Evolutionary conservation across 192 early-diverging fungal genomes (phyloP).

Genomic region (Rhizoclosmatium sp.): DNA sequence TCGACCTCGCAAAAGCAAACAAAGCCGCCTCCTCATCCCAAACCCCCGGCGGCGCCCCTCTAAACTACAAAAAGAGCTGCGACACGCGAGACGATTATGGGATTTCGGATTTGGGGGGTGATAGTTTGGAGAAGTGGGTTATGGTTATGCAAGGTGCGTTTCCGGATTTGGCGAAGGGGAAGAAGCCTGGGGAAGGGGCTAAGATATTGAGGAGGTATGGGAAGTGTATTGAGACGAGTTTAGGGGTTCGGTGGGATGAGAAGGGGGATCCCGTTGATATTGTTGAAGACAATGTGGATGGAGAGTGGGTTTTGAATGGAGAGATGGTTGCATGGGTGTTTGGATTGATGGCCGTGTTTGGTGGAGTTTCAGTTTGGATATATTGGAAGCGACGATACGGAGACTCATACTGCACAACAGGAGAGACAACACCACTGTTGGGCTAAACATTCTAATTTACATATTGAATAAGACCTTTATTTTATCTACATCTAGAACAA

Average conservation of each 20-base stretch:
- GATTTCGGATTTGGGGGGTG: slow-evolving; percentile 28
- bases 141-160: slow-evolving; percentile 24
- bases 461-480: not conserved
- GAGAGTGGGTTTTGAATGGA: not conserved
- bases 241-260: not conserved
- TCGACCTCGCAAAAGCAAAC: slow-evolving; percentile 44
- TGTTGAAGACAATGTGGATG: not conserved
- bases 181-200: not conserved
- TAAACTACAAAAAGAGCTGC: slow-evolving; percentile 35
- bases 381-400: not conserved
- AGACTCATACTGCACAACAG: not conserved
- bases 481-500: slow-evolving; percentile 6
- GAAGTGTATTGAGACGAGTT: slow-evolving; percentile 23
- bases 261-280: not conserved
- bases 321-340: not conserved
- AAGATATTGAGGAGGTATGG: slow-evolving; percentile 6
- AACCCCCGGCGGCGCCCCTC: not conserved
- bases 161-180: not conserved
- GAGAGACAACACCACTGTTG: not conserved
- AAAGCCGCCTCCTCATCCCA: not conserved
- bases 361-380: not conserved
- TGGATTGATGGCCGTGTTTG: not conserved
- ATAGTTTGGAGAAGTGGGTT: slow-evolving; percentile 31
- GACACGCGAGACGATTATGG: slow-evolving; percentile 35
- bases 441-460: not conserved